Conservation (phyloP, 2,329 filamentous ascomycete genomes). For the Penicillium sp. region DNA sequence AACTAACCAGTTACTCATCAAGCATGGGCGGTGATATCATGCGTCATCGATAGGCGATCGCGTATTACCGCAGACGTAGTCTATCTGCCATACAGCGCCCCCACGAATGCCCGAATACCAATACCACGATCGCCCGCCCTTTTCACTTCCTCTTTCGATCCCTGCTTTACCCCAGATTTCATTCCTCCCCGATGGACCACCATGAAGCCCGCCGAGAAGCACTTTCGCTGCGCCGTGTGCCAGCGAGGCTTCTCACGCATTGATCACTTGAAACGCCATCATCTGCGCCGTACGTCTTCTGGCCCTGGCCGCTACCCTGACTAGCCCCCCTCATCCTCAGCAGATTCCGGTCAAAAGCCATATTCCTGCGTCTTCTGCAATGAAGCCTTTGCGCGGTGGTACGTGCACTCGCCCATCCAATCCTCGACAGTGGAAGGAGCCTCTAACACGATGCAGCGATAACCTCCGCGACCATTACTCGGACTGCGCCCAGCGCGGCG, state of each 20-base stretch:
- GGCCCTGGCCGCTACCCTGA: slow-evolving; percentile 5
- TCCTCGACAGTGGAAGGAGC: too few relatives aligned
- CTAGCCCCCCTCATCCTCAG: slow-evolving; percentile 11
- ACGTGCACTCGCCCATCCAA: slow-evolving; percentile 16
- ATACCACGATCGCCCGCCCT: slow-evolving; percentile 2
- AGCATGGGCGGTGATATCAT: too few relatives aligned
- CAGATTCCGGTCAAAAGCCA: slow-evolving; percentile 49
- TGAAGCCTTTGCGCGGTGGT: slow-evolving; percentile 48
- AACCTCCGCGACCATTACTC: slow-evolving; percentile 48
- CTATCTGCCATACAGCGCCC: slow-evolving; percentile 2
- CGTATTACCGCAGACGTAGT: too few relatives aligned
- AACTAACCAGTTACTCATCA: too few relatives aligned
- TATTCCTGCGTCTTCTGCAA: slow-evolving; percentile 48
- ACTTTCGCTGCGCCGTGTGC: slow-evolving; percentile 46
- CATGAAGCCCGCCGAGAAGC: slow-evolving; percentile 42
- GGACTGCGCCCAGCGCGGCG: slow-evolving; percentile 43
- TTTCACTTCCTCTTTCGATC: slow-evolving; percentile 4
- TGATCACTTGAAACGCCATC: slow-evolving; percentile 50
- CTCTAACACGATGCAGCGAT: slow-evolving; percentile 36
- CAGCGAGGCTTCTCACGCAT: slow-evolving; percentile 48
- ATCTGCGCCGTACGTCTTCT: slow-evolving; percentile 43
- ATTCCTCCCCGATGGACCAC: slow-evolving; percentile 30
- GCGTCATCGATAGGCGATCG: too few relatives aligned
- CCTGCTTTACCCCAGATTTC: slow-evolving; percentile 22
- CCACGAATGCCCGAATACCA: background rate